These are phyloP conservation scores for Alternaria brassicae DNA, from an alignment of 2,329 filamentous ascomycete genomes.

Conservation along the genomic window DNA sequence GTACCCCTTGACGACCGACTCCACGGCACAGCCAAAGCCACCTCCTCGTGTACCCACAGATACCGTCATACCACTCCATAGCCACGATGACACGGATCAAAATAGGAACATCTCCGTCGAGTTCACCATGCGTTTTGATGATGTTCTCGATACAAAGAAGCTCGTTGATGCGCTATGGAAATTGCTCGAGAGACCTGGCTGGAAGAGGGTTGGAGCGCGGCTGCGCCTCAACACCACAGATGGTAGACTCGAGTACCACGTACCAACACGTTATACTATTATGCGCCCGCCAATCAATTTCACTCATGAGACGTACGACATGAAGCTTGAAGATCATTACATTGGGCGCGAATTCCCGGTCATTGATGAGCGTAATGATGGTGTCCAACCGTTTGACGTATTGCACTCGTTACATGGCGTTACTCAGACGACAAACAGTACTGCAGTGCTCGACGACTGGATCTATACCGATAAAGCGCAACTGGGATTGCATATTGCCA, in stretches of 20 bases:
- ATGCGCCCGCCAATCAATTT: constrained; percentile 54
- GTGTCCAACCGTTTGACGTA: constrained; percentile 11
- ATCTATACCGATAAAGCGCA: no score
- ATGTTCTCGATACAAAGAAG: constrained; percentile 55
- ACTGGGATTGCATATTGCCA: no score
- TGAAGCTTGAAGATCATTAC: constrained; percentile 54
- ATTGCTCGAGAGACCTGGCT: constrained; percentile 55
- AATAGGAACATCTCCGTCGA: constrained; percentile 18
- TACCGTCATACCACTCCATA: constrained; percentile 28
- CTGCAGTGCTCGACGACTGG: no score
- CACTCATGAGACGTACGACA: constrained; percentile 47
- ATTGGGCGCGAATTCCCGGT: constrained; percentile 51
- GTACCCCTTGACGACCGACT: constrained; percentile 13
- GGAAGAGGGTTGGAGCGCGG: constrained; percentile 59
- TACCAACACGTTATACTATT: constrained; percentile 48
- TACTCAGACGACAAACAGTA: constrained; percentile 5
- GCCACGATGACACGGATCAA: constrained; percentile 22
- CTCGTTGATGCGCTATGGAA: constrained; percentile 48
- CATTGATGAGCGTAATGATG: constrained; percentile 5
- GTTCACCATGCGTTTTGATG: constrained; percentile 54
- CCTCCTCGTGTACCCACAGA: constrained; percentile 29
- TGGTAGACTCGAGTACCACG: constrained; percentile 52
- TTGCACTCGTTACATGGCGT: constrained; percentile 5
- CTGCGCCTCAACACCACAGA: constrained; percentile 49
- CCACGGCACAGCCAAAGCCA: constrained; percentile 8